Evolutionary conservation across 2,329 filamentous ascomycete genomes (phyloP).

Genomic region (Botrytis squamosa): DNA sequence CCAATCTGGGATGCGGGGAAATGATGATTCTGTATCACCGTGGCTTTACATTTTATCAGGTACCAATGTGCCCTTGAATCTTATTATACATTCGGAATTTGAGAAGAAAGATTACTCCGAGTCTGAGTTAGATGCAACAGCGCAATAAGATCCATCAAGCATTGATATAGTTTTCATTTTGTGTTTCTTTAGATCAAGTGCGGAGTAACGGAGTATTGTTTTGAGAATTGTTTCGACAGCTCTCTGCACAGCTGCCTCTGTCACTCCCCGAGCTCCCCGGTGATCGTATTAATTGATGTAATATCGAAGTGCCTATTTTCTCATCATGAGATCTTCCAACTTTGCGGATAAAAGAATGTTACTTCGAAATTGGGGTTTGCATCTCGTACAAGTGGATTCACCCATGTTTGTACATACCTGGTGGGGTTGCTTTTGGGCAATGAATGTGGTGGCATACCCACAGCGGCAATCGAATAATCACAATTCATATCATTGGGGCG

Average conservation of each 20-base stretch:
- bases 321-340: conserved; percentile 5
- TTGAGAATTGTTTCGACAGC: neutral
- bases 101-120: neutral
- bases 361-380: neutral
- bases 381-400: neutral
- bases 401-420: neutral
- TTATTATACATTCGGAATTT: neutral
- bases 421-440: neutral
- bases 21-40: neutral
- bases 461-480: neutral
- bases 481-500: conserved; percentile 6
- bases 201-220: neutral
- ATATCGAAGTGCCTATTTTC: neutral
- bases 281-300: neutral
- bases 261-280: neutral
- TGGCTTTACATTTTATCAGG: neutral
- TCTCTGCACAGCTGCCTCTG: neutral
- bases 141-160: neutral
- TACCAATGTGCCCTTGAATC: neutral
- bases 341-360: conserved; percentile 7
- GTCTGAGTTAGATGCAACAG: neutral
- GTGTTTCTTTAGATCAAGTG: neutral
- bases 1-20: neutral
- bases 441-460: neutral
- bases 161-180: conserved; percentile 12